phyloP scores from a whole-genome alignment of 805 yeast genomes.

The Saccharomycopsis amapae region DNA sequence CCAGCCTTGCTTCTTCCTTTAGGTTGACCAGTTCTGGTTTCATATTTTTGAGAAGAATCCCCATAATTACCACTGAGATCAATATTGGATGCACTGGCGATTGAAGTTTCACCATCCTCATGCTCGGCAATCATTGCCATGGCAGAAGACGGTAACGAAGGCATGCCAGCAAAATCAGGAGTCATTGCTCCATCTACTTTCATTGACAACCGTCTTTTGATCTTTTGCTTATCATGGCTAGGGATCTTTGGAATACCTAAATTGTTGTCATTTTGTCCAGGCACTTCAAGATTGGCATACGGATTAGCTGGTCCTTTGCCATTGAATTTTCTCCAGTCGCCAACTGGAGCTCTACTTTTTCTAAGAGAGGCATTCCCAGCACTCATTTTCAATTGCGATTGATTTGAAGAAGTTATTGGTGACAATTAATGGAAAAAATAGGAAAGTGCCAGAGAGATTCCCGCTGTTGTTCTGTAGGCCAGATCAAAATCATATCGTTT shows the following conservation, averaged over 20 bases:
- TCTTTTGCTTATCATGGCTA: slow-evolving; percentile 19
- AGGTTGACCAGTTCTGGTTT: slow-evolving; percentile 14
- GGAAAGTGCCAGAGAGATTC: too few relatives aligned
- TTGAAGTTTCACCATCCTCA: neutral
- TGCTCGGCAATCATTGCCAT: slow-evolving; percentile 14
- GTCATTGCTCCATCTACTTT: slow-evolving; percentile 16
- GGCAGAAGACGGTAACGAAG: slow-evolving; percentile 18
- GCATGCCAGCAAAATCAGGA: slow-evolving; percentile 17
- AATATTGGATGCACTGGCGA: neutral
- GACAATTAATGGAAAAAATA: too few relatives aligned
- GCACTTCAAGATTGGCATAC: slow-evolving; percentile 18
- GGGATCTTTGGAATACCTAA: slow-evolving; percentile 17
- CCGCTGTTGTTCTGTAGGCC: too few relatives aligned
- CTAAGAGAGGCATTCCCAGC: slow-evolving; percentile 18
- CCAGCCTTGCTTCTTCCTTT: slow-evolving; percentile 23
- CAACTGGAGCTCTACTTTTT: slow-evolving; percentile 22
- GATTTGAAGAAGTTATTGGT: too few relatives aligned
- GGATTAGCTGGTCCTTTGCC: slow-evolving; percentile 12
- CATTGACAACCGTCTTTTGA: slow-evolving; percentile 18
- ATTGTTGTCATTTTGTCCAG: neutral
- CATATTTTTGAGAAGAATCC: slow-evolving; percentile 10
- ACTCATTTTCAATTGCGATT: too few relatives aligned
- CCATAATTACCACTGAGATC: neutral
- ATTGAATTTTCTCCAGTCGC: slow-evolving; percentile 20
- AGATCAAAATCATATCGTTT: too few relatives aligned